These are phyloP conservation scores for Colletotrichum lentis DNA, from an alignment of 2,329 filamentous ascomycete genomes.

Conservation along the genomic window DNA sequence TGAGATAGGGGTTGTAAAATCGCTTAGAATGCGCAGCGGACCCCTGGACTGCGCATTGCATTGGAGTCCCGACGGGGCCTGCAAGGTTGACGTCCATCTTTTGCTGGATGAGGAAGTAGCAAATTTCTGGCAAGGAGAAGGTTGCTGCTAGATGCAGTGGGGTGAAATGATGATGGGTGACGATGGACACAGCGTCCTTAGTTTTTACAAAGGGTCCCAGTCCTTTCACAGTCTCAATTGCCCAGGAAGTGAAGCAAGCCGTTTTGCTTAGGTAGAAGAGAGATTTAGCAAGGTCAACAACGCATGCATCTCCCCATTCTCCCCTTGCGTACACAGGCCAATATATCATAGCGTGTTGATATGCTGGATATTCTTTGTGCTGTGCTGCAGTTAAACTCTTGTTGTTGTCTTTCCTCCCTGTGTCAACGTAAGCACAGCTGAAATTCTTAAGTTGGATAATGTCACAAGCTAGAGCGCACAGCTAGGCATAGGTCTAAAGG, in stretches of 20 bases:
- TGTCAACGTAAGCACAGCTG: background rate
- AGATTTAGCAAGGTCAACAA: background rate
- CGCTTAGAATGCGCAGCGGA: too few relatives aligned
- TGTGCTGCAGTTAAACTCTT: too few relatives aligned
- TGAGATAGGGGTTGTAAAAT: too few relatives aligned
- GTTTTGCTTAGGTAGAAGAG: constrained; percentile 5
- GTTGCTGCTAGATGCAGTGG: background rate
- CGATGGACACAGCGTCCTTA: background rate
- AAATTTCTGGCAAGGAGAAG: too few relatives aligned
- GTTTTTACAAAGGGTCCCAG: fast-evolving
- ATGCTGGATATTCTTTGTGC: background rate
- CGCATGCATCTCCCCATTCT: background rate
- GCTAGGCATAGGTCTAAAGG: too few relatives aligned
- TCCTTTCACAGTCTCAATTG: background rate
- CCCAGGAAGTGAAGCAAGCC: background rate
- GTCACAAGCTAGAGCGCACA: too few relatives aligned
- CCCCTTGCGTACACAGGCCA: background rate
- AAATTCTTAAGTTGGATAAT: background rate
- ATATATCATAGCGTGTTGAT: background rate
- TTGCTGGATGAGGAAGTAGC: too few relatives aligned
- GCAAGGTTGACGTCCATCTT: too few relatives aligned
- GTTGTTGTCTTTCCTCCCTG: too few relatives aligned
- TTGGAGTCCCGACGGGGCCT: too few relatives aligned
- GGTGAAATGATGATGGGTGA: background rate
- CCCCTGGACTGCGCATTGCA: too few relatives aligned